Percentiles rank a stretch among this genome's conserved stretches.
phyloP scores from a whole-genome alignment of 805 yeast genomes.

The Diddensiella transvaalensis region DNA sequence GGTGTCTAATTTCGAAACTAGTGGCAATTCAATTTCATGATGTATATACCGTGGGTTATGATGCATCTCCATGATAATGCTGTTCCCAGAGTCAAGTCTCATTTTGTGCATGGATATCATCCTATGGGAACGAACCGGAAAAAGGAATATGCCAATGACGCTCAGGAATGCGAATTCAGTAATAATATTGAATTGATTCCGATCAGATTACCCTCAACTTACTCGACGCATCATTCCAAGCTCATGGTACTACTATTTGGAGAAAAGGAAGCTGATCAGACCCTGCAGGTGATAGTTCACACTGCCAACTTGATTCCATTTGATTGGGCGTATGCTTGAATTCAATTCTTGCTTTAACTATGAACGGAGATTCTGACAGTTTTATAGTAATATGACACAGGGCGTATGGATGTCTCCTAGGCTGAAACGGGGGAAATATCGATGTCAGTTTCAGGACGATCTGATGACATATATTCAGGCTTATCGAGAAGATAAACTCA shows the following conservation, averaged over 20 bases:
- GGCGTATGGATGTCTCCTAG: constrained; percentile 32
- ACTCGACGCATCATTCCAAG: constrained; percentile 34
- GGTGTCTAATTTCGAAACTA: no score
- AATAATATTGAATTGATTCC: constrained; percentile 24
- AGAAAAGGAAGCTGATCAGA: constrained; percentile 4
- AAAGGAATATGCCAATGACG: constrained; percentile 7
- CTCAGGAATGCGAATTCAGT: constrained; percentile 3
- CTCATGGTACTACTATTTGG: constrained; percentile 30
- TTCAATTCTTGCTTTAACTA: not conserved
- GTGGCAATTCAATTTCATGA: constrained; percentile 34
- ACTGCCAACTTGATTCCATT: constrained; percentile 33
- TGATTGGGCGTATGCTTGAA: constrained; percentile 27
- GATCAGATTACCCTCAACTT: constrained; percentile 21
- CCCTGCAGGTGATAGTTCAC: constrained; percentile 29
- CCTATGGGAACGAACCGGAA: constrained; percentile 5
- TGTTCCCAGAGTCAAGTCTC: constrained; percentile 13
- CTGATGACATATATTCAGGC: constrained; percentile 25
- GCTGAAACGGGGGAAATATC: constrained; percentile 6
- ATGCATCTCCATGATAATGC: constrained; percentile 19
- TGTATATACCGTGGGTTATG: constrained; percentile 27
- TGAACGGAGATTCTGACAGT: not conserved
- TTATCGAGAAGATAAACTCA: constrained; percentile 19
- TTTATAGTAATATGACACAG: constrained; percentile 27
- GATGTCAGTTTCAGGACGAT: constrained; percentile 26
- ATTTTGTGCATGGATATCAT: constrained; percentile 26